Evolutionary conservation across 2,329 filamentous ascomycete species (phyloP).

Genomic region (Botrytis pseudocinerea): DNA sequence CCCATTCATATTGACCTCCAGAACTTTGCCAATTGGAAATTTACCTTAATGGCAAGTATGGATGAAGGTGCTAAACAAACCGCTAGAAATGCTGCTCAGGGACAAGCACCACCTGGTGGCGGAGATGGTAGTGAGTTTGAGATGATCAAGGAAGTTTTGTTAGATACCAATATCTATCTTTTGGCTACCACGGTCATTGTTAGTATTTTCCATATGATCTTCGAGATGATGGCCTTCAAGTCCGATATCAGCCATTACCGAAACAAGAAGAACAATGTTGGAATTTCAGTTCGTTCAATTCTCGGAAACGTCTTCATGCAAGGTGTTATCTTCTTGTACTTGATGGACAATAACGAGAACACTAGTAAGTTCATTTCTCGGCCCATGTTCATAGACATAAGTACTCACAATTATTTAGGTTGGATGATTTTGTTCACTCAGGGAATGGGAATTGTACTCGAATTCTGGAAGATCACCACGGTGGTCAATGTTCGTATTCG

Average conservation of each 20-base stretch:
- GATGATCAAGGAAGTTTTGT: slow-evolving; percentile 92
- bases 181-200: slow-evolving; percentile 82
- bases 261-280: slow-evolving; percentile 99
- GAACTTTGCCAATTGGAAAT: slow-evolving; percentile 87
- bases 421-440: slow-evolving; percentile 99
- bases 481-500: slow-evolving; percentile 85
- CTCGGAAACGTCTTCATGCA: slow-evolving; percentile 99
- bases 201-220: slow-evolving; percentile 86
- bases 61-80: slow-evolving; percentile 87
- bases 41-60: slow-evolving; percentile 78
- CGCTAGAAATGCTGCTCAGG: slow-evolving; percentile 71
- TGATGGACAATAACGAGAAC: slow-evolving; percentile 95
- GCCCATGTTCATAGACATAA: slow-evolving; percentile 4
- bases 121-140: slow-evolving; percentile 94
- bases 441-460: slow-evolving; percentile 63
- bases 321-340: slow-evolving; percentile 88
- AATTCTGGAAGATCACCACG: slow-evolving; percentile 96
- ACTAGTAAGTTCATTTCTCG: slow-evolving; percentile 54
- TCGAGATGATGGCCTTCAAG: slow-evolving; percentile 95
- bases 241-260: slow-evolving; percentile 97
- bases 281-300: slow-evolving; percentile 93
- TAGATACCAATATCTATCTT: slow-evolving; percentile 92
- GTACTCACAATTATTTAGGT: slow-evolving; percentile 40
- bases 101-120: slow-evolving; percentile 57
- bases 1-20: slow-evolving; percentile 82